Conservation (phyloP, 768 basidiomycete genomes). For the Rubroboletus pulcherrimus region DNA sequence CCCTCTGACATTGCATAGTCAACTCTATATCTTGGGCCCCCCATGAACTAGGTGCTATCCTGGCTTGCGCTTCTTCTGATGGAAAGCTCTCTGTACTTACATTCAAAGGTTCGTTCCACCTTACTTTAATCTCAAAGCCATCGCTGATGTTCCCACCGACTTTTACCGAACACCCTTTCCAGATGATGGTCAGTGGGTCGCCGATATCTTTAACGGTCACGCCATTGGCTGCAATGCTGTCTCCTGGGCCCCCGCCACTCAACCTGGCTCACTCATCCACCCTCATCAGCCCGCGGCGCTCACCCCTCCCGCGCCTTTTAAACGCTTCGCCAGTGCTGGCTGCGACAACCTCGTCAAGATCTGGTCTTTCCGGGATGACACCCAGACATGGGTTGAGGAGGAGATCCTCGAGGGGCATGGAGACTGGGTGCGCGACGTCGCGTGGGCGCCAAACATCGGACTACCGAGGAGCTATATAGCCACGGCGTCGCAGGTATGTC, state of each 20-base stretch:
- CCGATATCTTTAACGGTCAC: constrained; percentile 92
- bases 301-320: constrained; percentile 54
- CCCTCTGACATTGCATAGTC: constrained; percentile 44
- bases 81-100: constrained; percentile 95
- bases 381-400: constrained; percentile 87
- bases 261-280: constrained; percentile 79
- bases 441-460: constrained; percentile 97
- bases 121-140: background rate
- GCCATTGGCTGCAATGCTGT: constrained; percentile 96
- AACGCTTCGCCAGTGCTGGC: constrained; percentile 92
- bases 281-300: constrained; percentile 49
- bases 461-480: constrained; percentile 94
- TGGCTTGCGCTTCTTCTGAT: constrained; percentile 96
- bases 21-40: constrained; percentile 99
- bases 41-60: constrained; percentile 92
- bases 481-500: constrained; percentile 79
- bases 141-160: background rate
- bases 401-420: constrained; percentile 88
- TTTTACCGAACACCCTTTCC: background rate
- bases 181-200: constrained; percentile 98
- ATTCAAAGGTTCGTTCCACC: constrained; percentile 81
- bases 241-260: constrained; percentile 92
- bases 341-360: constrained; percentile 95
- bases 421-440: constrained; percentile 99
- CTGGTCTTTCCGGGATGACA: constrained; percentile 86